phyloP scores from a whole-genome alignment of 768 basidiomycete species.

The Termitomyces heimii region DNA sequence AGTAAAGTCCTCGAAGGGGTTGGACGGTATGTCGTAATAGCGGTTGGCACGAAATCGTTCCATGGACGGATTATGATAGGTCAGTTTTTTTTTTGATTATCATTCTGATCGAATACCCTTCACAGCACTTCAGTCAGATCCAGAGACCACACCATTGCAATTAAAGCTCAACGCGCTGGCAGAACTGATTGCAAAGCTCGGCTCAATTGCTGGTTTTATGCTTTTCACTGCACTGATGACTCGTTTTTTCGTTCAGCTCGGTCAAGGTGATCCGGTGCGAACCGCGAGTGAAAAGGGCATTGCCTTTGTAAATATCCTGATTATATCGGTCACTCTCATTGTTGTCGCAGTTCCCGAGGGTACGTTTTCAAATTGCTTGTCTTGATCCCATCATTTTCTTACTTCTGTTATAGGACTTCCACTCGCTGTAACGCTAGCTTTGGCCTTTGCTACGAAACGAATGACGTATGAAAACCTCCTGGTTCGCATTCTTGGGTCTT shows the following conservation, averaged over 20 bases:
- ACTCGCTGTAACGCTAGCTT: constrained; percentile 85
- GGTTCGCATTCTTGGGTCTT: constrained; percentile 92
- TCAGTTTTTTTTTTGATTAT: constrained; percentile 20
- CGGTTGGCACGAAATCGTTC: constrained; percentile 89
- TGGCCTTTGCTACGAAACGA: constrained; percentile 93
- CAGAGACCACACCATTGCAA: constrained; percentile 90
- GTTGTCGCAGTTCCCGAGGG: constrained; percentile 47
- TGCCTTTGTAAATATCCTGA: constrained; percentile 86
- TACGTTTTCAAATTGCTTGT: constrained; percentile 7
- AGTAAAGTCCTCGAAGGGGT: constrained; percentile 94
- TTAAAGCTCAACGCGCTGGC: constrained; percentile 91
- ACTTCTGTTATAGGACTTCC: constrained; percentile 72
- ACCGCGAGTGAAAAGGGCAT: constrained; percentile 81
- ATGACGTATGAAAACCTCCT: constrained; percentile 95
- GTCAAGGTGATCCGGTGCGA: constrained; percentile 48
- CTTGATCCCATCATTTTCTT: not conserved
- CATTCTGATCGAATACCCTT: constrained; percentile 3
- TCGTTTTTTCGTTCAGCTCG: constrained; percentile 77
- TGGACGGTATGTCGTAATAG: constrained; percentile 87
- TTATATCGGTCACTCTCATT: constrained; percentile 84
- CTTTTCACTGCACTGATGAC: constrained; percentile 88
- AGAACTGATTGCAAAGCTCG: constrained; percentile 91
- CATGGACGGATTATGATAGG: constrained; percentile 98
- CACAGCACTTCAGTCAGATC: constrained; percentile 77
- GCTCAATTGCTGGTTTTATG: constrained; percentile 71